phyloP scores from a whole-genome alignment of 2,329 filamentous ascomycete genomes.

The Cryphonectria radicalis region DNA sequence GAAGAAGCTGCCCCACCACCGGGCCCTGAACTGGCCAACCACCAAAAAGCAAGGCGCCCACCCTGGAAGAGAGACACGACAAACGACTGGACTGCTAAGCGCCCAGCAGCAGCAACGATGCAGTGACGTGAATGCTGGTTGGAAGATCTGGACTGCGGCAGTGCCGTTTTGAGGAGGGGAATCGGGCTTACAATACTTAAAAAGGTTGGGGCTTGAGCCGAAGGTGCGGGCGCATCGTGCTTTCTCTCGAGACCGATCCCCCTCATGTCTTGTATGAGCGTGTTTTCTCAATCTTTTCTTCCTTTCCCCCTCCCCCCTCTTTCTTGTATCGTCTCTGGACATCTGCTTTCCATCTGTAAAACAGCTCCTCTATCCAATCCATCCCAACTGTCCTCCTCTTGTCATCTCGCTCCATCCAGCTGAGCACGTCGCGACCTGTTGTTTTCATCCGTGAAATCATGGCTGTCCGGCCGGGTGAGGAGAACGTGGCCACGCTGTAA shows the following conservation, averaged over 20 bases:
- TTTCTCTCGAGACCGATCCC: neutral
- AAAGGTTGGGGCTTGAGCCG: constrained; percentile 14
- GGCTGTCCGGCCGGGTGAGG: constrained; percentile 51
- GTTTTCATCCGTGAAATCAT: constrained; percentile 34
- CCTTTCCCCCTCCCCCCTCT: neutral
- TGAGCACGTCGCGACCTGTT: neutral
- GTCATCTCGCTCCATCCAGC: neutral
- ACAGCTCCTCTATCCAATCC: neutral
- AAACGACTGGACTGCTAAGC: constrained; percentile 28
- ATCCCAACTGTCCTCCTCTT: neutral
- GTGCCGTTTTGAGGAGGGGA: neutral
- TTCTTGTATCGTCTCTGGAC: neutral
- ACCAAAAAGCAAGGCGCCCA: constrained; percentile 7
- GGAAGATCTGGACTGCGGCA: constrained; percentile 7
- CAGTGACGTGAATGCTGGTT: constrained; percentile 21
- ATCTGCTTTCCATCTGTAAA: neutral
- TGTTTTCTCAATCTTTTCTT: neutral
- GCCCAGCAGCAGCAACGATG: constrained; percentile 19
- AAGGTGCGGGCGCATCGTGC: neutral
- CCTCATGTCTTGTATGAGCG: neutral
- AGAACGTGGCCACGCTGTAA: constrained; percentile 53
- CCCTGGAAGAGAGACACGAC: neutral
- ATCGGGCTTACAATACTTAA: constrained; percentile 8
- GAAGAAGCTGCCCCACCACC: neutral
- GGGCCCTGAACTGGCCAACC: constrained; percentile 23